phyloP scores from a whole-genome alignment of 2,329 filamentous ascomycete genomes.

The Chaetoscypha palmicola region DNA sequence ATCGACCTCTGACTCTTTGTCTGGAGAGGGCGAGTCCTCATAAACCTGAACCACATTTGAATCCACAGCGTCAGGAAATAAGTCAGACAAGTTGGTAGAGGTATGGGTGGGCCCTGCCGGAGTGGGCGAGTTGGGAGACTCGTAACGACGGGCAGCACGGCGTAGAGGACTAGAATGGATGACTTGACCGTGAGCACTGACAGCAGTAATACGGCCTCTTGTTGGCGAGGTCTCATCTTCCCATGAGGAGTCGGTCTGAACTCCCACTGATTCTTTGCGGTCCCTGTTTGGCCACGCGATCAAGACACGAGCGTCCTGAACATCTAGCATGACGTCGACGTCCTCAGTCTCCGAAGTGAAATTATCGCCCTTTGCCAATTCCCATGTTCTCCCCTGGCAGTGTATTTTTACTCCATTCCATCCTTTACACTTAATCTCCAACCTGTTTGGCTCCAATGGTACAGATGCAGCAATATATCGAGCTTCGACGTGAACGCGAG shows the following conservation, averaged over 20 bases:
- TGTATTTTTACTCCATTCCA: constrained; percentile 96
- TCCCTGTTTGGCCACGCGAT: constrained; percentile 73
- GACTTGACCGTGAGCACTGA: constrained; percentile 31
- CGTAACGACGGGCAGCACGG: constrained; percentile 45
- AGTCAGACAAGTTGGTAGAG: constrained; percentile 18
- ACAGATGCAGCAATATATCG: constrained; percentile 66
- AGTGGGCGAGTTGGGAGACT: constrained; percentile 71
- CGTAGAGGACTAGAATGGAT: constrained; percentile 57
- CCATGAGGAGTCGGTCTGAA: constrained; percentile 54
- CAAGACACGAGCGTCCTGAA: constrained; percentile 85
- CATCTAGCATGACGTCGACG: constrained; percentile 88
- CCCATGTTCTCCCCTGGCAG: constrained; percentile 80
- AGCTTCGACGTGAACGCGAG: constrained; percentile 86
- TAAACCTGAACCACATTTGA: constrained; percentile 57
- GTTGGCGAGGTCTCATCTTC: constrained; percentile 46
- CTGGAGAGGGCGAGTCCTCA: constrained; percentile 57
- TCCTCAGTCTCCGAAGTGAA: constrained; percentile 86
- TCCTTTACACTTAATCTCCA: constrained; percentile 85
- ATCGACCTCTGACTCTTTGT: constrained; percentile 26
- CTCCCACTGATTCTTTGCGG: constrained; percentile 35
- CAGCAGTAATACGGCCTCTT: constrained; percentile 43
- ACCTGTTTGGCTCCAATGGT: constrained; percentile 63
- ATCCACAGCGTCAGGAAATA: constrained; percentile 39
- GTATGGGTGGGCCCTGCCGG: constrained; percentile 33
- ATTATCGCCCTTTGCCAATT: constrained; percentile 78